These are phyloP conservation scores for Aspergillus indologenus DNA, from an alignment of 495 filamentous ascomycete species.

Conservation along the genomic window DNA sequence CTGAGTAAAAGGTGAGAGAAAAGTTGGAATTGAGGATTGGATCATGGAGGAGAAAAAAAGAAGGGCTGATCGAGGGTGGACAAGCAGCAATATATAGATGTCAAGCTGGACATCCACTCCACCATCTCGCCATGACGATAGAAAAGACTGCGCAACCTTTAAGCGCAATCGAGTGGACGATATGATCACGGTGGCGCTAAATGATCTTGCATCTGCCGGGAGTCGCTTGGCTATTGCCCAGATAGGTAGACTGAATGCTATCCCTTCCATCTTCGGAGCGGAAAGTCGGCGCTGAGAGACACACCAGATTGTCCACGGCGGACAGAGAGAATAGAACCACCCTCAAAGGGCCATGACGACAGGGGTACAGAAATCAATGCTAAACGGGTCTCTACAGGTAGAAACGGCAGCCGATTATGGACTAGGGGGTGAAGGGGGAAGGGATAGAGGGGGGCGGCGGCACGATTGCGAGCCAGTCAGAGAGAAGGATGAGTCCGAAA, in stretches of 20 bases:
- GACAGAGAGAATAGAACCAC: conserved; percentile 13
- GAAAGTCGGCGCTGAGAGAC: conserved; percentile 19
- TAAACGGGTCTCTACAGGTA: conserved; percentile 22
- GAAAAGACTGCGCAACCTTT: conserved; percentile 11
- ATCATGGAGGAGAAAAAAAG: conserved; percentile 2
- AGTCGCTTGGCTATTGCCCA: conserved; percentile 17
- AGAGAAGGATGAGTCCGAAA: conserved; percentile 8
- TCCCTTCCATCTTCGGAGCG: conserved; percentile 29
- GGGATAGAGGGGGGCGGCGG: conserved; percentile 17
- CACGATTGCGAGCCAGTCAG: conserved; percentile 21
- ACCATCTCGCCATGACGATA: conserved; percentile 18
- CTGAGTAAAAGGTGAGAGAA: conserved; percentile 2
- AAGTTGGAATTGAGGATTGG: conserved; percentile 9
- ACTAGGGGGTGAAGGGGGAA: conserved; percentile 11
- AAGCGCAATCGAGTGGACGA: conserved; percentile 18
- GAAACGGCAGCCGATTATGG: conserved; percentile 12
- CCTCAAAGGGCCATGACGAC: conserved; percentile 20
- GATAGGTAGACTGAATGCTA: conserved; percentile 18
- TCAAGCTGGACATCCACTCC: conserved; percentile 5
- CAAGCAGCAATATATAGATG: conserved; percentile 17
- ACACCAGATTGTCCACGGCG: conserved; percentile 19
- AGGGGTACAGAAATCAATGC: conserved; percentile 22
- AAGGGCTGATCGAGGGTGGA: conserved; percentile 10
- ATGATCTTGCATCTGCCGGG: conserved; percentile 19
- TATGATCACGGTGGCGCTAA: conserved; percentile 23